phyloP scores from a whole-genome alignment of 1,284 basidiomycete species.

The Moesziomyces parantarcticus region DNA sequence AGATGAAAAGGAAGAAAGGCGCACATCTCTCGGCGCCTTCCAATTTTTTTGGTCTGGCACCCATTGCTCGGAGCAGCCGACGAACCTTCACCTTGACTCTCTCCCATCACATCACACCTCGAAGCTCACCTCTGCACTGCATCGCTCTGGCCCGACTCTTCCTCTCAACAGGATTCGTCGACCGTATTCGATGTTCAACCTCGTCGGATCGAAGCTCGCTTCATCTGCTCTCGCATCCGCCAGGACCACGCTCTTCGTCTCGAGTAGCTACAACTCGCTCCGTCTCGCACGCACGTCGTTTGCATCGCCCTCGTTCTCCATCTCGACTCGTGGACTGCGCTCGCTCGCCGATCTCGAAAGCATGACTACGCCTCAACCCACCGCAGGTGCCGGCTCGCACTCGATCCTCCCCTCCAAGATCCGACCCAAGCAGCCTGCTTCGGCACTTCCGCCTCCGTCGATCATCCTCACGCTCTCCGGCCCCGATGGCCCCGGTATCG shows the following conservation, averaged over 20 bases:
- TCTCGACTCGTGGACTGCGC: constrained; percentile 37
- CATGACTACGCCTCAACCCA: constrained; percentile 28
- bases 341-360: constrained; percentile 53
- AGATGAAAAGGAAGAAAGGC: neutral
- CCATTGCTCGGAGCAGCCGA: neutral
- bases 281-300: constrained; percentile 8
- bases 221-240: constrained; percentile 21
- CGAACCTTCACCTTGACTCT: neutral
- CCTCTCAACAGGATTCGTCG: neutral
- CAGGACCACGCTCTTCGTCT: constrained; percentile 1
- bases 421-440: constrained; percentile 66
- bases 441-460: constrained; percentile 66
- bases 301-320: neutral
- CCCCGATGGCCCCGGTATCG: constrained; percentile 63
- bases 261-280: constrained; percentile 2
- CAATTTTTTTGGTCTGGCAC: neutral
- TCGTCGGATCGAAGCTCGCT: constrained; percentile 32
- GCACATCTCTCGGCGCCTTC: no score
- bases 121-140: neutral
- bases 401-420: constrained; percentile 43
- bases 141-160: neutral
- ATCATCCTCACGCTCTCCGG: constrained; percentile 65
- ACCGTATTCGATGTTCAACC: constrained; percentile 36
- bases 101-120: neutral
- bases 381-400: constrained; percentile 17